Conservation (phyloP, 2,329 filamentous ascomycete genomes). For the Clarireedia hainanense region DNA sequence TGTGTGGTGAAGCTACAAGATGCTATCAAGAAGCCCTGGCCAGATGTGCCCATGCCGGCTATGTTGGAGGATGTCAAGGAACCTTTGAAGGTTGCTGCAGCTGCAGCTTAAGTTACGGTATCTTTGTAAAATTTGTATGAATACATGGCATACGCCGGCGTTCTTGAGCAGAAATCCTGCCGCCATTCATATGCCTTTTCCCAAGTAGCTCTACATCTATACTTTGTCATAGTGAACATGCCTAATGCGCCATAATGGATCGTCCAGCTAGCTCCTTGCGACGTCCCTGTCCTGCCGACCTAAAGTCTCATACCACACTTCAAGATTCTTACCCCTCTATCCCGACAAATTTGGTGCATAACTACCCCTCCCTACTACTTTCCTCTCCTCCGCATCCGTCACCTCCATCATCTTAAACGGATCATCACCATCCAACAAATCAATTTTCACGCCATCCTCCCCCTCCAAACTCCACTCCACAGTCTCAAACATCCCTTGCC, state of each 20-base stretch:
- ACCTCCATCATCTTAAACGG: constrained; percentile 52
- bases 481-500: constrained; percentile 66
- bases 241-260: not conserved
- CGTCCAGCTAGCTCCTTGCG: constrained; percentile 10
- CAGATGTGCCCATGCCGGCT: constrained; percentile 39
- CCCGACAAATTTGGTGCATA: constrained; percentile 28
- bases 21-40: constrained; percentile 80
- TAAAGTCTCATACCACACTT: not conserved
- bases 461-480: constrained; percentile 80
- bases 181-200: constrained; percentile 6
- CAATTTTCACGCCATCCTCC: constrained; percentile 47
- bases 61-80: constrained; percentile 42
- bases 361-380: constrained; percentile 32
- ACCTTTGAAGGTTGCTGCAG: constrained; percentile 27
- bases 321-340: constrained; percentile 7
- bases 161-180: constrained; percentile 21
- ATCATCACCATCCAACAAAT: constrained; percentile 66
- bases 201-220: constrained; percentile 10
- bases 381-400: constrained; percentile 35
- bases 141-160: constrained; percentile 23
- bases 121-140: constrained; percentile 24
- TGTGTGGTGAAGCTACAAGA: constrained; percentile 81
- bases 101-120: constrained; percentile 16
- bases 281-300: constrained; percentile 2
- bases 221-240: not conserved